A percentile compares a stretch with the other conserved stretches of the same genome.
Conservation (phyloP, 2,329 filamentous ascomycete genomes). For the Penicillium sp. region DNA sequence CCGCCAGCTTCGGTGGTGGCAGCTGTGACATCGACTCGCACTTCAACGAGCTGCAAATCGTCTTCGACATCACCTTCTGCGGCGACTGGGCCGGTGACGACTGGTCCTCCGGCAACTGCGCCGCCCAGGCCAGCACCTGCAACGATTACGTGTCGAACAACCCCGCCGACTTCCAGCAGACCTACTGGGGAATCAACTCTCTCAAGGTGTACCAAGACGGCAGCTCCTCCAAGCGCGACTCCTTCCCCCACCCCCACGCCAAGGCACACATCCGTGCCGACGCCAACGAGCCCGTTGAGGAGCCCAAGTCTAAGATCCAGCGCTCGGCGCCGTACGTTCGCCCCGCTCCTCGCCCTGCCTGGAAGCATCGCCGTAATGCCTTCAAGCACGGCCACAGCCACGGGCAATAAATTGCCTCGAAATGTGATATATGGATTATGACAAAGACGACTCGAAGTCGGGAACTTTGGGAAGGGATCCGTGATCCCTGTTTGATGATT, state of each 20-base stretch:
- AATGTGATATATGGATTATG: background rate
- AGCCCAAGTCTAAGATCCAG: background rate
- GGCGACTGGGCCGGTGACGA: conserved; percentile 79
- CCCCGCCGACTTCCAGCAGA: conserved; percentile 66
- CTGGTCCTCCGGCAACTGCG: conserved; percentile 63
- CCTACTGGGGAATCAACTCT: conserved; percentile 75
- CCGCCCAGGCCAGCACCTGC: conserved; percentile 63
- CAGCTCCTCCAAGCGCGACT: conserved; percentile 5
- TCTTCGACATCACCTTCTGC: conserved; percentile 77
- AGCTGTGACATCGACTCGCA: conserved; percentile 68
- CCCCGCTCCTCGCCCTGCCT: conserved; percentile 5
- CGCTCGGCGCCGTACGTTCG: conserved; percentile 6
- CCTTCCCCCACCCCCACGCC: background rate
- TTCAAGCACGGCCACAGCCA: conserved; percentile 10
- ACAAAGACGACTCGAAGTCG: background rate
- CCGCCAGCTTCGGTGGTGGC: conserved; percentile 65
- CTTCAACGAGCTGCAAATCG: conserved; percentile 71
- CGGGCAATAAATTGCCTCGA: background rate
- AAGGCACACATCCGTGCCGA: conserved; percentile 1
- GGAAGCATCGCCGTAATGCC: conserved; percentile 13
- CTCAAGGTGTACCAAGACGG: conserved; percentile 60
- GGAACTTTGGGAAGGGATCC: conserved; percentile 2
- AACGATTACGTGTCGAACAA: conserved; percentile 69
- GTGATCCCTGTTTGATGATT: conserved; percentile 2
- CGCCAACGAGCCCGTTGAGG: background rate